These are phyloP conservation scores for Silybum marianum DNA, from an alignment of 129 eudicot species.

Conservation along the genomic window DNA sequence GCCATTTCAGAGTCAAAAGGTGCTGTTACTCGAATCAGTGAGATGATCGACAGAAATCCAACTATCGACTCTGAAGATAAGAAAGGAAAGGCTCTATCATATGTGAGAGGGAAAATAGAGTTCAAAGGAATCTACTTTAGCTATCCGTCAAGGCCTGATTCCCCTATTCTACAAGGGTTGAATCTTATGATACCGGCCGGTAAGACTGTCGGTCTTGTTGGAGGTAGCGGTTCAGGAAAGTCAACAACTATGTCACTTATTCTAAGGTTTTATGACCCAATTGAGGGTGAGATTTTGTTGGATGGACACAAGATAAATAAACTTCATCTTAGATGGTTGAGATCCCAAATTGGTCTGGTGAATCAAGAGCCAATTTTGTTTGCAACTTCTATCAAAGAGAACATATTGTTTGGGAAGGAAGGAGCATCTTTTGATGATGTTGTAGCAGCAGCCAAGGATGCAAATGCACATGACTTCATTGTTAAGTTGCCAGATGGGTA, in stretches of 20 bases:
- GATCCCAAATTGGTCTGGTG: slow-evolving; percentile 79
- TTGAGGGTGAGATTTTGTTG: slow-evolving; percentile 62
- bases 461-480: slow-evolving; percentile 77
- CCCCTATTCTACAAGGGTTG: slow-evolving; percentile 68
- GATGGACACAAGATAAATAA: slow-evolving; percentile 62
- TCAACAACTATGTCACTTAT: slow-evolving; percentile 61
- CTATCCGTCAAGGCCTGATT: slow-evolving; percentile 75
- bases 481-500: slow-evolving; percentile 65
- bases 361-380: slow-evolving; percentile 83
- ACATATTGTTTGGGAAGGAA: slow-evolving; percentile 74
- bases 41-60: slow-evolving; percentile 63
- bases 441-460: slow-evolving; percentile 61
- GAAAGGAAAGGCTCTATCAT: slow-evolving; percentile 65
- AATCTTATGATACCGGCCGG: slow-evolving; percentile 56
- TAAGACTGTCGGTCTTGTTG: slow-evolving; percentile 66
- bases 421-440: slow-evolving; percentile 64
- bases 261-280: slow-evolving; percentile 70
- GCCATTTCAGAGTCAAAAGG: slow-evolving; percentile 64
- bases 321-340: slow-evolving; percentile 76
- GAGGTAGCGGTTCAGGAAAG: slow-evolving; percentile 80
- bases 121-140: slow-evolving; percentile 58
- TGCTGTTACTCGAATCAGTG: slow-evolving; percentile 56
- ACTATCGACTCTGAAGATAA: slow-evolving; percentile 55
- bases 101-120: slow-evolving; percentile 67
- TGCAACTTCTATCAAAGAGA: slow-evolving; percentile 76